Evolutionary conservation across 768 basidiomycete genomes (phyloP), one percentile per base, ranked within the genome.

Genomic region (Lentinula edodes): DNA sequence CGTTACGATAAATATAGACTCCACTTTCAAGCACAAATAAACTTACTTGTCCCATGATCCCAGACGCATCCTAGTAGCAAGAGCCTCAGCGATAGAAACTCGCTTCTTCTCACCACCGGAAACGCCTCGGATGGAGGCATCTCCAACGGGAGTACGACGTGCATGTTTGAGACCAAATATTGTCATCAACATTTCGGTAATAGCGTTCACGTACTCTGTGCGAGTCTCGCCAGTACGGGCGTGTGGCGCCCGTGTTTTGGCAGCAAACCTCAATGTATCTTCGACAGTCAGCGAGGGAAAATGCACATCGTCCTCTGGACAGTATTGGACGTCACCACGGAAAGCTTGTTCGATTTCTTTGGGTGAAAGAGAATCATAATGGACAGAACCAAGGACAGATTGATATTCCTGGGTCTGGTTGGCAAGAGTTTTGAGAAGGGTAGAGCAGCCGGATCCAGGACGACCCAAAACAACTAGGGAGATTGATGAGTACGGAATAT

Each of bases 271-370:
- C 35, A 97, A 77, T 0, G 91, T 93, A 69, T 93, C 81, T 52
- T 83, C 80, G 36, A 93, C 91, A 5, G 89, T 91, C 32, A 96
- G 79, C 9, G 89, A 90, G 5, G 93, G 89, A 66, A 94, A 90
- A 69, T 93, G 92, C 1, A 90, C 77, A 69, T 95, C 92, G 66
- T 93, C 92, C 75, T 91, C 92, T 0, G 90, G 89, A 62, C 83
- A 88, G 69, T 91, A 93, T 59, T 84, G 83, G 2, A 91, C 86
- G 67, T 92, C 92, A 15, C 93, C 94, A 2, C 88, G 87, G 70
- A 85, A 89, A 56, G 81, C 81, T 62, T 83, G 80, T 61, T 70
- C 65, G 58, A 95, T 80, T 60, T 92, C 80, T 1, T 82, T 73
- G 1, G 89, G 83, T 0, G 85, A 74, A 62, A 95, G 80, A 1